These are phyloP conservation scores for Amanita subjunquillea DNA, from an alignment of 768 basidiomycete genomes.

Conservation along the genomic window DNA sequence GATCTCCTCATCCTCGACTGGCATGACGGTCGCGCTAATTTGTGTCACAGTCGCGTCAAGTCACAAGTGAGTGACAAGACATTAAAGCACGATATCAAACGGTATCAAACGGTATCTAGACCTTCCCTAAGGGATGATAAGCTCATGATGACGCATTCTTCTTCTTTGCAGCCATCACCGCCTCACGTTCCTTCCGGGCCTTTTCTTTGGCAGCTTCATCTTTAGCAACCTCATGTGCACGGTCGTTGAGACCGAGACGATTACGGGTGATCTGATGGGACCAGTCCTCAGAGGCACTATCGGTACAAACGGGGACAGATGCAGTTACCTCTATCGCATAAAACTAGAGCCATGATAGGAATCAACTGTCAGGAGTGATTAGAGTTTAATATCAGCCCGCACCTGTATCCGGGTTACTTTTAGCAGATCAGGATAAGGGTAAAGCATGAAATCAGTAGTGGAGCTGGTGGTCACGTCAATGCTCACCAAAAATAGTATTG, in stretches of 20 bases:
- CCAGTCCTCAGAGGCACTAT: background rate
- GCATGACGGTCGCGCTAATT: conserved; percentile 5
- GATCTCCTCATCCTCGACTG: background rate
- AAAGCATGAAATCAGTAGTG: background rate
- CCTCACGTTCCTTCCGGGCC: conserved; percentile 41
- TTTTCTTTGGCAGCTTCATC: conserved; percentile 57
- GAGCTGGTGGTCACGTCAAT: background rate
- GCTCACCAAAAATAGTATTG: conserved; percentile 89
- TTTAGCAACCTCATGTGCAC: conserved; percentile 73
- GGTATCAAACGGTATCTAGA: background rate
- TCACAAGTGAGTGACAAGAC: background rate
- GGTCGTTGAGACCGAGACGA: conserved; percentile 81
- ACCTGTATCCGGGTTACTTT: conserved; percentile 7
- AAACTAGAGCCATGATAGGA: conserved; percentile 41
- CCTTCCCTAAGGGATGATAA: background rate
- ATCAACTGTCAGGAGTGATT: conserved; percentile 7
- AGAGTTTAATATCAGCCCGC: conserved; percentile 3
- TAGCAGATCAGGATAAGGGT: background rate
- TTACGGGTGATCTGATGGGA: conserved; percentile 76
- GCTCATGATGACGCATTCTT: background rate
- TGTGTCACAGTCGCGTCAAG: conserved; percentile 4
- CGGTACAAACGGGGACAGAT: background rate
- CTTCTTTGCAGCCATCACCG: background rate
- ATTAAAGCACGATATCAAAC: background rate
- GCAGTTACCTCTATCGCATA: conserved; percentile 74